Conservation (phyloP, 176 grass and related monocot genomes). For the Alopecurus myosuroides region DNA sequence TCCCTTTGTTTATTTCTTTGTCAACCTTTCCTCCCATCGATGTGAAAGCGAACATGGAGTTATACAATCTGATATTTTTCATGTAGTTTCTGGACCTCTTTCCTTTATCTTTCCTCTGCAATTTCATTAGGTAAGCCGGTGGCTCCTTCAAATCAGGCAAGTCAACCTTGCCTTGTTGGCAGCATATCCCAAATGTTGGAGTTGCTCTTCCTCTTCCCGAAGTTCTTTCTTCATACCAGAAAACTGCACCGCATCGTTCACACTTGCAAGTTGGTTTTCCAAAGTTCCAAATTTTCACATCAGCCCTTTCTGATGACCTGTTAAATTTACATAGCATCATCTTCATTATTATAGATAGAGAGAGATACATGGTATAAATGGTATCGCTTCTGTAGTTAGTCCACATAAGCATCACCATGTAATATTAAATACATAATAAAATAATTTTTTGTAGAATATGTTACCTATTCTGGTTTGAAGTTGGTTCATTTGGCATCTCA, state of each 20-base stretch:
- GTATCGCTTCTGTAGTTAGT: too few relatives aligned
- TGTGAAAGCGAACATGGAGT: constrained; percentile 37
- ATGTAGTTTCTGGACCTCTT: neutral
- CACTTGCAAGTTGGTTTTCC: constrained; percentile 1
- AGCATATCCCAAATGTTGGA: neutral
- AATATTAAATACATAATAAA: too few relatives aligned
- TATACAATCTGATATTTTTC: constrained; percentile 19
- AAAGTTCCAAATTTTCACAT: neutral
- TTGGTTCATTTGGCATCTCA: too few relatives aligned
- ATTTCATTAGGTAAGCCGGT: neutral
- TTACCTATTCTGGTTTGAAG: neutral
- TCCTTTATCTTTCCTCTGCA: neutral
- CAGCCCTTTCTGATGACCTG: neutral
- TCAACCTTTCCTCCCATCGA: constrained; percentile 20
- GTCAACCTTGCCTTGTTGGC: neutral
- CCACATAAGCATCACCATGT: too few relatives aligned
- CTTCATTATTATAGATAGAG: neutral
- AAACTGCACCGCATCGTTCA: neutral
- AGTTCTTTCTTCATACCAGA: constrained; percentile 14
- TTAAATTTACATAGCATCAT: neutral
- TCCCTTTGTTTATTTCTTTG: neutral
- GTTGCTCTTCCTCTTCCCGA: neutral
- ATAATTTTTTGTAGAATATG: neutral
- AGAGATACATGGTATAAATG: too few relatives aligned
- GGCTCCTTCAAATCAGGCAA: neutral